phyloP scores from a whole-genome alignment of 257 asterid species.

The Solanum acaule region DNA sequence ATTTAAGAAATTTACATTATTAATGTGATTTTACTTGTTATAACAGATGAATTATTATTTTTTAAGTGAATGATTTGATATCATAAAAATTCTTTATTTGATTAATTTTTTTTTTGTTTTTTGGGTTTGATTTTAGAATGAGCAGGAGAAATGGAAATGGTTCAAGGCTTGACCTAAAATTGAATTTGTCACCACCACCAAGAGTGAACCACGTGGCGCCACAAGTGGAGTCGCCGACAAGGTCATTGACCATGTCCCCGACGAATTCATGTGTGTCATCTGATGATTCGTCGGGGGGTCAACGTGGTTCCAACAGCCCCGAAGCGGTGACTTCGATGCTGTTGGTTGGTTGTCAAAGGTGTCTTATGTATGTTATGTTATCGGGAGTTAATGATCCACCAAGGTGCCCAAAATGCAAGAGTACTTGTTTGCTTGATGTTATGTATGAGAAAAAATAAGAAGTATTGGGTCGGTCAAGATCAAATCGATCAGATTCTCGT shows the following conservation, averaged over 20 bases:
- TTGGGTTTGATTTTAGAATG: background rate
- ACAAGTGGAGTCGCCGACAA: slow-evolving; percentile 29
- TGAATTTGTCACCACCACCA: slow-evolving; percentile 55
- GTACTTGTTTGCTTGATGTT: slow-evolving; percentile 68
- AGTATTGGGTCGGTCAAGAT: background rate
- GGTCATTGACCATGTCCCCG: slow-evolving; percentile 32
- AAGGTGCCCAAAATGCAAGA: slow-evolving; percentile 84
- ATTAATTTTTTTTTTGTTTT: background rate
- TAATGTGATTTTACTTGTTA: background rate
- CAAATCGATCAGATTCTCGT: background rate
- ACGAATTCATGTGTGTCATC: slow-evolving; percentile 56
- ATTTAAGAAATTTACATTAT: background rate
- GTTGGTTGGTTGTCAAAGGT: slow-evolving; percentile 63
- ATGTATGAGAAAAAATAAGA: slow-evolving; percentile 16
- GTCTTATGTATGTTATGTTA: slow-evolving; percentile 88
- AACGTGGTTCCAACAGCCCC: slow-evolving; percentile 35
- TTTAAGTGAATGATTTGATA: background rate
- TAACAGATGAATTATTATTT: background rate
- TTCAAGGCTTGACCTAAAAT: slow-evolving; percentile 37
- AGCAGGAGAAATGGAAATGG: slow-evolving; percentile 24
- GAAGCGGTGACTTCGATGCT: slow-evolving; percentile 24
- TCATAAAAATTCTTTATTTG: background rate
- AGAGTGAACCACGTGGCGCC: slow-evolving; percentile 7
- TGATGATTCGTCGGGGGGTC: slow-evolving; percentile 51
- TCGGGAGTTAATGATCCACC: slow-evolving; percentile 69